Evolutionary conservation across 768 basidiomycete species (phyloP).

Genomic region (Panaeolus cyanescens): DNA sequence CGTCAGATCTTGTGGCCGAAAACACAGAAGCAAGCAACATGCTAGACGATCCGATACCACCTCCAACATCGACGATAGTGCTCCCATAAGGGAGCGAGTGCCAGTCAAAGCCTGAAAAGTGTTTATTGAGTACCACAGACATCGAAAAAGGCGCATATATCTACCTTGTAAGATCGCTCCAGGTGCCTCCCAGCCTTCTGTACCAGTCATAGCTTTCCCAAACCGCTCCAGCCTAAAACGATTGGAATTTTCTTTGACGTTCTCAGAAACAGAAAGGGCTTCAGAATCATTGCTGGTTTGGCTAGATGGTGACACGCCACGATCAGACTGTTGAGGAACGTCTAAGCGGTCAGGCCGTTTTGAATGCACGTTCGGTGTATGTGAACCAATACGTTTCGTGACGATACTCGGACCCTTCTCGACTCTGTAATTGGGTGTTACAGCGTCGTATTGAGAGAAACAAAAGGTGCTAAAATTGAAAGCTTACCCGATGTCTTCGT

Average conservation of each 20-base stretch:
- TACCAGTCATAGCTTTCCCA: conserved; percentile 76
- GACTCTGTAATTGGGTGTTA: conserved; percentile 5
- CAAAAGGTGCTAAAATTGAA: background rate
- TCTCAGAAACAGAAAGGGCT: background rate
- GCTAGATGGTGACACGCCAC: background rate
- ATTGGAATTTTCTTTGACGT: conserved; percentile 32
- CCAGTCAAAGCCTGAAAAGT: conserved; percentile 61
- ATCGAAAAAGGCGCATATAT: conserved; percentile 12
- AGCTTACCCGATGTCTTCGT: conserved; percentile 14
- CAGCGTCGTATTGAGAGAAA: background rate
- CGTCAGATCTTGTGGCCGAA: conserved; percentile 16
- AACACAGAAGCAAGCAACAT: conserved; percentile 38
- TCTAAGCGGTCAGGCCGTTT: background rate
- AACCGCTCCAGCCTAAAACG: conserved; percentile 65
- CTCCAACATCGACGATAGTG: conserved; percentile 69
- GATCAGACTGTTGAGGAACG: background rate
- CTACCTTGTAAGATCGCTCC: conserved; percentile 57
- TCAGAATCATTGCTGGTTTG: conserved; percentile 2
- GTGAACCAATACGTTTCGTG: background rate
- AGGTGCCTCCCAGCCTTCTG: conserved; percentile 69
- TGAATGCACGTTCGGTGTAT: background rate
- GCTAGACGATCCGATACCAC: conserved; percentile 60
- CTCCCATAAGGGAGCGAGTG: conserved; percentile 49
- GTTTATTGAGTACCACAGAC: conserved; percentile 13
- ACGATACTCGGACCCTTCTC: conserved; percentile 19